Percentiles rank a stretch among this genome's conserved stretches.
Conservation (phyloP, 2,329 filamentous ascomycete species). For the Myriosclerotinia duriaeana region DNA sequence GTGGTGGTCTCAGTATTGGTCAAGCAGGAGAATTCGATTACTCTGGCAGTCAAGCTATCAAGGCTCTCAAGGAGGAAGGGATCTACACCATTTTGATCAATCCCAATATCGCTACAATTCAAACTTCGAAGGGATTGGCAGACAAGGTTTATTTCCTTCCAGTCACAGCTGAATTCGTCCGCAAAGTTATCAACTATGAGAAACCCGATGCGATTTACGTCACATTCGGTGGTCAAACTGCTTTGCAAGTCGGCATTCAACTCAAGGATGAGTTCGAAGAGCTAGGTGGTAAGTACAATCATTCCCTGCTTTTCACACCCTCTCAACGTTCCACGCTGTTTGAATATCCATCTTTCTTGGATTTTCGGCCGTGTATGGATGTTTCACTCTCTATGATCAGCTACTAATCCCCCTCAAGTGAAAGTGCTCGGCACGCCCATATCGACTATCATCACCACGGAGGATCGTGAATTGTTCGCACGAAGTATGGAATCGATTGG, state of each 20-base stretch:
- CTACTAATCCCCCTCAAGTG: background rate
- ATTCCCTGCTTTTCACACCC: background rate
- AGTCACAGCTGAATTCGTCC: constrained; percentile 95
- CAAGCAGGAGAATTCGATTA: constrained; percentile 99
- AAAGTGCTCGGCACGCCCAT: constrained; percentile 78
- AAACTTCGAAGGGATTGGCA: constrained; percentile 92
- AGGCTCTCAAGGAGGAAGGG: constrained; percentile 93
- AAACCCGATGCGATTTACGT: constrained; percentile 95
- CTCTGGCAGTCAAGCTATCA: constrained; percentile 90
- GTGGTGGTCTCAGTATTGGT: constrained; percentile 92
- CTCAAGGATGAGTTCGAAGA: constrained; percentile 70
- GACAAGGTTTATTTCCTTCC: constrained; percentile 98
- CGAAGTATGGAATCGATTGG: constrained; percentile 95
- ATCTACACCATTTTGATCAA: constrained; percentile 92
- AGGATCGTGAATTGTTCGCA: constrained; percentile 94
- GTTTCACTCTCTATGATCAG: background rate
- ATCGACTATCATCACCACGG: constrained; percentile 87
- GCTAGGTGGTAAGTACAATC: constrained; percentile 7
- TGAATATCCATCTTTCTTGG: background rate
- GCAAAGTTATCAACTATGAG: constrained; percentile 95
- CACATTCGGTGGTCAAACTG: constrained; percentile 96
- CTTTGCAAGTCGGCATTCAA: constrained; percentile 92
- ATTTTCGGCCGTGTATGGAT: background rate
- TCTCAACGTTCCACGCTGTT: background rate
- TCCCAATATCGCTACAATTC: constrained; percentile 97